phyloP scores from a whole-genome alignment of 805 yeast species.

The Candida sphagnicola region DNA sequence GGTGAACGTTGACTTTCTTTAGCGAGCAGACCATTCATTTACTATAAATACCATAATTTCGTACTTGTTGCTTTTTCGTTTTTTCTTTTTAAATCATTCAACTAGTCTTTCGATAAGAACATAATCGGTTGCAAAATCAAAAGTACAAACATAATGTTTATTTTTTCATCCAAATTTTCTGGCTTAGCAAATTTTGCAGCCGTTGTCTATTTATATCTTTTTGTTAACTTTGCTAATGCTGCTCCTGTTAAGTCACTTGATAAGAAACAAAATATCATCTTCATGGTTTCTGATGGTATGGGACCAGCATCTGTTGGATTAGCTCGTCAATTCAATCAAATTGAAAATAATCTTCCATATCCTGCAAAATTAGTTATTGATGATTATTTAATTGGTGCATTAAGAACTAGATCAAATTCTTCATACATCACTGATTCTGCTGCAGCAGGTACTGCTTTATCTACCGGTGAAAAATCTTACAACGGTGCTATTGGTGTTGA shows the following conservation, averaged over 20 bases:
- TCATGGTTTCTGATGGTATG: conserved; percentile 92
- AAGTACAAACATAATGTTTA: too few species aligned
- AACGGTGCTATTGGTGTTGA: conserved; percentile 90
- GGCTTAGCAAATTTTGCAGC: neutral
- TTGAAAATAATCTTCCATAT: conserved; percentile 46
- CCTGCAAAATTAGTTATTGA: conserved; percentile 62
- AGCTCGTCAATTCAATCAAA: conserved; percentile 71
- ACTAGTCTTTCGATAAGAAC: too few species aligned
- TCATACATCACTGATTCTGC: conserved; percentile 89
- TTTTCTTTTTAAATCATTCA: too few species aligned
- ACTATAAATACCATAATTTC: too few species aligned
- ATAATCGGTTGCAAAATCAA: too few species aligned
- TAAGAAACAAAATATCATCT: conserved; percentile 69
- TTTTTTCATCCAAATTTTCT: conserved; percentile 3
- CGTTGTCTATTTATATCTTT: conserved; percentile 4
- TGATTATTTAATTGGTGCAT: conserved; percentile 69
- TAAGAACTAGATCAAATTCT: conserved; percentile 77
- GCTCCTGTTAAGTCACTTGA: conserved; percentile 6
- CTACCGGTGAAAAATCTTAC: conserved; percentile 77
- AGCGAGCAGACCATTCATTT: too few species aligned
- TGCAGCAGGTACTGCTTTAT: conserved; percentile 93
- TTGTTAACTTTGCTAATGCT: conserved; percentile 5
- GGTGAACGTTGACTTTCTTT: too few species aligned
- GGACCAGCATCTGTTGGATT: conserved; percentile 84
- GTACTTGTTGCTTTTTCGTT: too few species aligned